A percentile compares a stretch with the other conserved stretches of the same genome.
These are phyloP conservation scores for Decorospora gaudefroyi DNA, from an alignment of 2,329 filamentous ascomycete species.

Conservation along the genomic window DNA sequence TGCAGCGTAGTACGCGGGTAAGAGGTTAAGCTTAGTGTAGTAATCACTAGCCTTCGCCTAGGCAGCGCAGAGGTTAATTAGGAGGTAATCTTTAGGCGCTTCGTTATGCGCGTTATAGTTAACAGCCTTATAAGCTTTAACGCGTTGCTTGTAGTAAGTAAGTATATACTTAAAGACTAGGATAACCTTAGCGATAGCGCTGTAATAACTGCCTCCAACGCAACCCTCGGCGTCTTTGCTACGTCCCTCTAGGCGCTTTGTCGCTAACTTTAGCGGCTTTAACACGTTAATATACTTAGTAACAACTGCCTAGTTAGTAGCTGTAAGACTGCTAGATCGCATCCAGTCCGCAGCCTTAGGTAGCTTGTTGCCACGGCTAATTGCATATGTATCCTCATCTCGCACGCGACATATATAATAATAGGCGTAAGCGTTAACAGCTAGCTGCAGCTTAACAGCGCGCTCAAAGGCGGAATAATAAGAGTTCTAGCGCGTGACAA, in stretches of 20 bases:
- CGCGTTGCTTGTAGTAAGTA: not conserved
- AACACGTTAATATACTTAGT: not conserved
- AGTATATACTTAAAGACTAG: slow-evolving; percentile 1
- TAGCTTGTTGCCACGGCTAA: not conserved
- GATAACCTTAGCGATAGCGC: slow-evolving; percentile 1
- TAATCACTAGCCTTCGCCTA: slow-evolving; percentile 8
- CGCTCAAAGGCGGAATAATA: not conserved
- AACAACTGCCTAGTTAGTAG: not conserved
- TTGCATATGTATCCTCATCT: not conserved
- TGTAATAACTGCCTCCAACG: not conserved
- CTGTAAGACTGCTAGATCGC: not conserved
- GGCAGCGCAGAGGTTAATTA: slow-evolving; percentile 5
- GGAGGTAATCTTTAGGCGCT: slow-evolving; percentile 6
- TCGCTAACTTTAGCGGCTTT: not conserved
- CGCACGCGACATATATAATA: not conserved
- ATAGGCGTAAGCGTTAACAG: not conserved
- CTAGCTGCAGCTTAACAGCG: not conserved
- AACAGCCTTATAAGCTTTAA: slow-evolving; percentile 1
- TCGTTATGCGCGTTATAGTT: not conserved
- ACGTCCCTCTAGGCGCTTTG: not conserved
- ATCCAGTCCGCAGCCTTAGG: not conserved
- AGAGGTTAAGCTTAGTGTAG: slow-evolving; percentile 6
- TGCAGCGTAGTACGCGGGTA: slow-evolving; percentile 6
- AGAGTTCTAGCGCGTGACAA: slow-evolving; percentile 3
- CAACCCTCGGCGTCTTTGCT: too few species aligned